phyloP scores from a whole-genome alignment of 805 yeast genomes.

The Pichia phayaonensis region DNA sequence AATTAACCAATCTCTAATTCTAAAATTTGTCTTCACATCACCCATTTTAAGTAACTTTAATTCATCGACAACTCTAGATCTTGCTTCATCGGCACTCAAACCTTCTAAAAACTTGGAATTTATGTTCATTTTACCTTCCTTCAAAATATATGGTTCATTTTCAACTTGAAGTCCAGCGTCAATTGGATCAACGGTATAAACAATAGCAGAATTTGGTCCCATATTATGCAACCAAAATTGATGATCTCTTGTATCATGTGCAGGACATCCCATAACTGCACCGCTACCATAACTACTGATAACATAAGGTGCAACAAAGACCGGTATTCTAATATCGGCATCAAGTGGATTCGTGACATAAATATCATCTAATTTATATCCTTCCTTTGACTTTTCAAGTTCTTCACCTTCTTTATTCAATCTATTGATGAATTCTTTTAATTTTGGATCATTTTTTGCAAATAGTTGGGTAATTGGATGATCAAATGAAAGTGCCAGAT shows the following conservation, averaged over 20 bases:
- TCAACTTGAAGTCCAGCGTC: slow-evolving; percentile 2
- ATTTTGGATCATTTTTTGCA: slow-evolving; percentile 31
- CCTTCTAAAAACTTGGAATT: slow-evolving; percentile 48
- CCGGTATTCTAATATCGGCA: slow-evolving; percentile 45
- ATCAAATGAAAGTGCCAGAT: slow-evolving; percentile 64
- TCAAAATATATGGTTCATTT: slow-evolving; percentile 30
- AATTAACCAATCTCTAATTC: slow-evolving; percentile 88
- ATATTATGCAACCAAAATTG: slow-evolving; percentile 69
- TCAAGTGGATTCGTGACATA: slow-evolving; percentile 55
- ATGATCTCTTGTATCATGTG: slow-evolving; percentile 78
- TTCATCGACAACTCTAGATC: slow-evolving; percentile 33
- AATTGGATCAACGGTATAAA: slow-evolving; percentile 39
- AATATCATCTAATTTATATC: slow-evolving; percentile 42
- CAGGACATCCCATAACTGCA: slow-evolving; percentile 98
- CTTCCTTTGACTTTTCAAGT: slow-evolving; percentile 41
- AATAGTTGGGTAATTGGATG: slow-evolving; percentile 50
- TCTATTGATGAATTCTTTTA: slow-evolving; percentile 39
- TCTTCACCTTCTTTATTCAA: slow-evolving; percentile 34
- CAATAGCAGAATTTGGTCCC: slow-evolving; percentile 34
- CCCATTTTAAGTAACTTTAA: slow-evolving; percentile 39
- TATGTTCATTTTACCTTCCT: slow-evolving; percentile 41
- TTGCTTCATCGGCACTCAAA: slow-evolving; percentile 42
- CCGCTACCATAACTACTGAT: slow-evolving; percentile 79
- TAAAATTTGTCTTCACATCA: slow-evolving; percentile 40
- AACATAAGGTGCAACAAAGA: slow-evolving; percentile 89